A percentile compares a stretch with the other conserved stretches of the same genome.
Evolutionary conservation across 129 eudicot genomes (phyloP).

Genomic region (Lactuca sativa): DNA sequence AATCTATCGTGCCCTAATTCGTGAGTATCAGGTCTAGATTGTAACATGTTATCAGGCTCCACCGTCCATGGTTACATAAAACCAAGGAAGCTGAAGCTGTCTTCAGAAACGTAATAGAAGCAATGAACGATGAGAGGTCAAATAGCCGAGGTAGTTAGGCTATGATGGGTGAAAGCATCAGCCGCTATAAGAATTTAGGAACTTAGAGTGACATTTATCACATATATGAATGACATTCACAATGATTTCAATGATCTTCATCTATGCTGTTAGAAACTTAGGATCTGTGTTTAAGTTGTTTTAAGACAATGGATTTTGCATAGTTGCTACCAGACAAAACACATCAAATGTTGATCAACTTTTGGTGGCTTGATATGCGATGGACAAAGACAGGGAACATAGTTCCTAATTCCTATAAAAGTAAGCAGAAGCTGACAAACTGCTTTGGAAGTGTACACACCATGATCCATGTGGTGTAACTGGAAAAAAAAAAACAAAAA

Average conservation of each 20-base stretch:
- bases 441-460: not conserved
- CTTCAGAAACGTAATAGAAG: no score
- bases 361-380: constrained; percentile 13
- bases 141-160: no score
- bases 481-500: not conserved
- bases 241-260: not conserved
- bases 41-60: not conserved
- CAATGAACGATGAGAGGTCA: no score
- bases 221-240: not conserved
- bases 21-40: no score
- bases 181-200: not conserved
- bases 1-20: no score
- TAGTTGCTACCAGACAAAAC: no score
- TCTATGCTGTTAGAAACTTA: not conserved
- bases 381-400: not conserved
- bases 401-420: not conserved
- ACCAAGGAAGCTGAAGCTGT: not conserved
- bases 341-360: not conserved
- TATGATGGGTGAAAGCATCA: not conserved
- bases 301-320: not conserved
- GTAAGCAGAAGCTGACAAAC: constrained; percentile 8
- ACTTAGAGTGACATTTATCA: constrained; percentile 11
- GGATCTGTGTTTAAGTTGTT: not conserved
- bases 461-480: not conserved
- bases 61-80: not conserved